phyloP scores from a whole-genome alignment of 1,284 basidiomycete genomes.

The Thelephora terrestris region DNA sequence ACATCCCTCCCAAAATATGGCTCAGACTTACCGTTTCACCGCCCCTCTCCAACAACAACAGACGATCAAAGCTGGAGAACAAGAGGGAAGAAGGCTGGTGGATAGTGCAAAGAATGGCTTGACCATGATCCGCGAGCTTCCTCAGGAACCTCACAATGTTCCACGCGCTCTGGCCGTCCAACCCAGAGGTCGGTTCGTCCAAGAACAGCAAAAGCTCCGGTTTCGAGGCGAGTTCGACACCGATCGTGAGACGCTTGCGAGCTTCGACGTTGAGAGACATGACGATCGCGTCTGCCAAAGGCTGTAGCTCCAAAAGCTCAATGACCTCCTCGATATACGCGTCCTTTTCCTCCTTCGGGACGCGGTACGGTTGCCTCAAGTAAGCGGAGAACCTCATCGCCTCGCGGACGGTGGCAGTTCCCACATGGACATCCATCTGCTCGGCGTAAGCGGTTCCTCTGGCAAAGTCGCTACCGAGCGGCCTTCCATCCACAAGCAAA shows the following conservation, averaged over 20 bases:
- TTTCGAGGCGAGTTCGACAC: slow-evolving; percentile 80
- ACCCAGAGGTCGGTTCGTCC: slow-evolving; percentile 40
- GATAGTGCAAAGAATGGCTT: slow-evolving; percentile 70
- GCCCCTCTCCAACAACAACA: slow-evolving; percentile 54
- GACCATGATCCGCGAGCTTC: slow-evolving; percentile 79
- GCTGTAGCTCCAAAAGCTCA: slow-evolving; percentile 58
- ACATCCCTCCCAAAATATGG: slow-evolving; percentile 7
- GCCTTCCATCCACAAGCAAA: slow-evolving; percentile 70
- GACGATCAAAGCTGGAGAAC: slow-evolving; percentile 71
- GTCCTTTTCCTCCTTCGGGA: slow-evolving; percentile 73
- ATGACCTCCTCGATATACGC: slow-evolving; percentile 73
- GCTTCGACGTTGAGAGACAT: slow-evolving; percentile 64
- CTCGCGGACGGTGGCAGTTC: slow-evolving; percentile 80
- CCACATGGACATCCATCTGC: slow-evolving; percentile 85
- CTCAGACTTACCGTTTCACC: slow-evolving; percentile 35
- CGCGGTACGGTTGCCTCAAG: slow-evolving; percentile 72
- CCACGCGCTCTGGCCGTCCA: slow-evolving; percentile 78
- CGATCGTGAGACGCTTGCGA: slow-evolving; percentile 81
- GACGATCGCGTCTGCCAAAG: slow-evolving; percentile 53
- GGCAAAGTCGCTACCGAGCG: slow-evolving; percentile 70
- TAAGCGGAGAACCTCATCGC: slow-evolving; percentile 86
- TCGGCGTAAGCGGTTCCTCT: slow-evolving; percentile 76
- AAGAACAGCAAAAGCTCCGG: slow-evolving; percentile 77
- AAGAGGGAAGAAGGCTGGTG: slow-evolving; percentile 64
- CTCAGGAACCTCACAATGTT: slow-evolving; percentile 76